Base-by-base conservation (phyloP, 1,284 basidiomycete genomes). In the Ceratobasidium sp. region DNA sequence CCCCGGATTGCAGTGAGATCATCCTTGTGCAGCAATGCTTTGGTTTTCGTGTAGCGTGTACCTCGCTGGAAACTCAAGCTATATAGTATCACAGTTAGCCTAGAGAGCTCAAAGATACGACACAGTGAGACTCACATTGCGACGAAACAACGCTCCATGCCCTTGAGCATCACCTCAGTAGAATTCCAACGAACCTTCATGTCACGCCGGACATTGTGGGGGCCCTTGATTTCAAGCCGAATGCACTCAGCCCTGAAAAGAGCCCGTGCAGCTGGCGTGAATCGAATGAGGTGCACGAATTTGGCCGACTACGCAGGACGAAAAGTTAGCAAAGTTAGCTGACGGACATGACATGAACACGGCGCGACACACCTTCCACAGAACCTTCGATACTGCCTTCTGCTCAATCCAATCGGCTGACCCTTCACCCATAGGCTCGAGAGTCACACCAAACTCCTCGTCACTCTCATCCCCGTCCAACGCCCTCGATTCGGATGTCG, bases 121-220 rank as follows among this genome's bases (percentile, higher is more conserved):
- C 9, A 24, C 4, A 24, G 24, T 5, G 19, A 24, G 11, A 5
- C 50, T 51, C 19, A 51, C 50, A 51, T 51, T 5, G 19, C 50
- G 15, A 6, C 6, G 5, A 4, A 19, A 17, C 22, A 22, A 5
- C 27, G 29, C 8, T 48, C 24, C 1, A 15, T 22, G 29, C 33
- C 44, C n/a, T 15, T 24, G 4, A 24, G 17, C 44, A 44, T 41
- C 15, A 44, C 59, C 24, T 41, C 9, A 7, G 44, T 64, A 17
- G 45, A 64, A 24, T 50, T 50, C 45, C 44, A 64, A 1, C 62
- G 24, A 31, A 45, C 50, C 47, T 64, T 24, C 29, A 48, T 14
- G 19, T 64, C 62, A 2, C 45, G 62, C 8, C 29, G n/a, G 1
- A 64, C 62, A n/a, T 64, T 64, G 47, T 64, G 62, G 6, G 45